Conservation (phyloP, 306 rosid genomes). For the Rubus parviflorus region DNA sequence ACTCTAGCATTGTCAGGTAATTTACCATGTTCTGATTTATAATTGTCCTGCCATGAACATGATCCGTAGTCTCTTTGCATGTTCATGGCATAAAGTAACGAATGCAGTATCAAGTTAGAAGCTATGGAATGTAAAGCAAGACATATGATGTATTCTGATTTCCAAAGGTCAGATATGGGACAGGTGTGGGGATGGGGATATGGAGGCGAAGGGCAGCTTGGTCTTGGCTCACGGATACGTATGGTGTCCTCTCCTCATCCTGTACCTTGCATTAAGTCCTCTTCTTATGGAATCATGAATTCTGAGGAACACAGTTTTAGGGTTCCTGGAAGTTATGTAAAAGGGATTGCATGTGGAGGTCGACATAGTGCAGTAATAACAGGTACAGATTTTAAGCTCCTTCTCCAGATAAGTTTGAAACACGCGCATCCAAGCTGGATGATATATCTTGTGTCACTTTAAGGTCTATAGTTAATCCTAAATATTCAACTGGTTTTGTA, state of each 20-base stretch:
- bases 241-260: constrained; percentile 97
- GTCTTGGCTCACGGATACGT: constrained; percentile 88
- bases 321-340: constrained; percentile 77
- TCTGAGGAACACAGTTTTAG: constrained; percentile 59
- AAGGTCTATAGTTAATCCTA: not conserved
- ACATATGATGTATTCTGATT: constrained; percentile 32
- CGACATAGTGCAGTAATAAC: constrained; percentile 93
- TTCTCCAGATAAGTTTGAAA: not conserved
- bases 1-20: constrained; percentile 83
- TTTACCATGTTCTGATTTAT: constrained; percentile 12
- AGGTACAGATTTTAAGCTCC: constrained; percentile 41
- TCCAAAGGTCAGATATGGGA: constrained; percentile 74
- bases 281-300: constrained; percentile 55
- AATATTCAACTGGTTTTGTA: not conserved
- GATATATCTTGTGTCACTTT: not conserved
- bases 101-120: constrained; percentile 18
- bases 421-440: constrained; percentile 11
- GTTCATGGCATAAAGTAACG: constrained; percentile 9
- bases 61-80: constrained; percentile 16
- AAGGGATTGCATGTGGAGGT: constrained; percentile 92
- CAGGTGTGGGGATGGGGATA: constrained; percentile 99
- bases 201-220: constrained; percentile 99
- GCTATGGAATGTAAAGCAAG: constrained; percentile 22
- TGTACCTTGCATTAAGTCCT: constrained; percentile 68
- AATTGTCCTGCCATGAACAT: constrained; percentile 10